Percentiles rank a stretch among this genome's conserved stretches.
Conservation (phyloP, 805 yeast species). For the Lachancea thermotolerans region DNA sequence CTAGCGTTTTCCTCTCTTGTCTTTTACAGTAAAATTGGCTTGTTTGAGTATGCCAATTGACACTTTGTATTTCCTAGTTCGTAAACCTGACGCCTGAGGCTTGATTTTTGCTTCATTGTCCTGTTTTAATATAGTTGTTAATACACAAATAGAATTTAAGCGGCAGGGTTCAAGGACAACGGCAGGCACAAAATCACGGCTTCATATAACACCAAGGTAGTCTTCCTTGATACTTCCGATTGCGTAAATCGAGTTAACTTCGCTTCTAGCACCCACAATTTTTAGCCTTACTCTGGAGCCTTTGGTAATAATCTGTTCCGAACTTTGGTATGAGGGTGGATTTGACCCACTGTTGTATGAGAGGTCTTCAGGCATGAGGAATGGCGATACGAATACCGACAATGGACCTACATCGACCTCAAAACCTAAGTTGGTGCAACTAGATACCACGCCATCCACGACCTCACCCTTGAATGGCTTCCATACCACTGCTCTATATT, state of each 20-base stretch:
- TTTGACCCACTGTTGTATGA: conserved; percentile 89
- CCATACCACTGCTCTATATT: conserved; percentile 95
- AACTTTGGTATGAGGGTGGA: conserved; percentile 96
- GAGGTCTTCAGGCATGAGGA: conserved; percentile 91
- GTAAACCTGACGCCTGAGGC: neutral
- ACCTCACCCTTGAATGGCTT: conserved; percentile 98
- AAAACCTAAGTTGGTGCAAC: conserved; percentile 90
- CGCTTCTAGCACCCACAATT: conserved; percentile 95
- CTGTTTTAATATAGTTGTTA: conserved; percentile 4
- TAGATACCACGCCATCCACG: conserved; percentile 92
- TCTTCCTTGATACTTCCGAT: conserved; percentile 98
- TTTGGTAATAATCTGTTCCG: conserved; percentile 90
- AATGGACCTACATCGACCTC: conserved; percentile 98
- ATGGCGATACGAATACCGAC: conserved; percentile 90
- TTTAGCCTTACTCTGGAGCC: conserved; percentile 91
- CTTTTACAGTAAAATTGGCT: neutral
- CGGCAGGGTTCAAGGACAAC: neutral
- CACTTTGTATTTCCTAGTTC: conserved; percentile 1
- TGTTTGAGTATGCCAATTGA: neutral
- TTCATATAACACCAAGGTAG: conserved; percentile 71
- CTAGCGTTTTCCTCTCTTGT: neutral
- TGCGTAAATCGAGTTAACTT: conserved; percentile 94
- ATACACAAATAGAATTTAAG: conserved; percentile 5
- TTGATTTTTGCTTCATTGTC: neutral
- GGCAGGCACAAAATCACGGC: too few relatives aligned